Percentiles rank a stretch among this genome's conserved stretches.
These are phyloP conservation scores for Kuraishia capsulata DNA, from an alignment of 805 yeast species.

Conservation along the genomic window DNA sequence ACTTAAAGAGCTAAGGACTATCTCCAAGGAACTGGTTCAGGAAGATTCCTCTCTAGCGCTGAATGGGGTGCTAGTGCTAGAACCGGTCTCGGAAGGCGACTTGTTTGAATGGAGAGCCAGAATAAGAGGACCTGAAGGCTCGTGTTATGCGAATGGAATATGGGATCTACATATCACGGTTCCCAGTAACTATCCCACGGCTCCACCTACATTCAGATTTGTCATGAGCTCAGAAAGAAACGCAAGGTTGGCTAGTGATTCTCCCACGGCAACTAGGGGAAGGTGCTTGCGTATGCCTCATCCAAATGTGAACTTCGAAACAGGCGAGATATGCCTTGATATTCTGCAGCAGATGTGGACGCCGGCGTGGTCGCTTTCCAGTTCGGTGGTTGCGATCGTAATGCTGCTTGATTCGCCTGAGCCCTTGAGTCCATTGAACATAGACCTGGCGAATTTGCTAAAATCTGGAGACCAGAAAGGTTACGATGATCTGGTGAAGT, in stretches of 20 bases:
- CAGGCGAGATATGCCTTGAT: constrained; percentile 69
- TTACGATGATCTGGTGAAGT: constrained; percentile 30
- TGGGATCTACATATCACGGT: constrained; percentile 42
- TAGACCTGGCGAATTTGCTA: constrained; percentile 57
- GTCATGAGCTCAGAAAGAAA: background rate
- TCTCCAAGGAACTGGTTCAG: constrained; percentile 17
- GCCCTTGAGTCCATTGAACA: constrained; percentile 62
- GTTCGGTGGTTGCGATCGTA: constrained; percentile 47
- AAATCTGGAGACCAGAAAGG: constrained; percentile 38
- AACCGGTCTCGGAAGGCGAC: constrained; percentile 34
- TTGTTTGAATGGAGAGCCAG: constrained; percentile 42
- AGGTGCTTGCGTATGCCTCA: constrained; percentile 28
- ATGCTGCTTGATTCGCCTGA: constrained; percentile 56
- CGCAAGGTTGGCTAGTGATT: background rate
- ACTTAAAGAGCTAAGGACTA: constrained; percentile 23
- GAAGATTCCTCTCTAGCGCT: constrained; percentile 11
- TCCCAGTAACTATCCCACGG: constrained; percentile 42
- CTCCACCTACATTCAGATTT: constrained; percentile 50
- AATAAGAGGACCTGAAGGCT: constrained; percentile 41
- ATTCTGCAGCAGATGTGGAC: constrained; percentile 56
- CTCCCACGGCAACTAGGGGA: background rate
- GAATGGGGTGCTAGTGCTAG: constrained; percentile 27
- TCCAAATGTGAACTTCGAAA: constrained; percentile 37
- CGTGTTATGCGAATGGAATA: constrained; percentile 42
- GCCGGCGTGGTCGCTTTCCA: constrained; percentile 62